phyloP scores from a whole-genome alignment of 495 filamentous ascomycete genomes.

The Penicillium cataractarum region DNA sequence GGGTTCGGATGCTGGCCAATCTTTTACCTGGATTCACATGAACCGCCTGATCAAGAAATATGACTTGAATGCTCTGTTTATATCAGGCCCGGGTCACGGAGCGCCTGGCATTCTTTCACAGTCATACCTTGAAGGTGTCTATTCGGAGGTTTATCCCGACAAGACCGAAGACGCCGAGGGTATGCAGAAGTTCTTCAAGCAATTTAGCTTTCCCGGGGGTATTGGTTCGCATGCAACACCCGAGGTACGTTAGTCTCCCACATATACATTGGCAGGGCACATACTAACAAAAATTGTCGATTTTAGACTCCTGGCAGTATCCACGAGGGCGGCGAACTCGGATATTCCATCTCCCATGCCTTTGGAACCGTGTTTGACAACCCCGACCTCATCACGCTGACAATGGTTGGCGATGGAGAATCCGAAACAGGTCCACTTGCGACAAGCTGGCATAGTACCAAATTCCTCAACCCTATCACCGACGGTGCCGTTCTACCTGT shows the following conservation, averaged over 20 bases:
- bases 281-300: background rate
- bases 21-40: constrained; percentile 78
- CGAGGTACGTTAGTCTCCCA: constrained; percentile 35
- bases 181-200: constrained; percentile 72
- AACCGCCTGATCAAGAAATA: constrained; percentile 78
- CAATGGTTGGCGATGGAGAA: constrained; percentile 77
- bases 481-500: constrained; percentile 75
- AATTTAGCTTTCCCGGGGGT: constrained; percentile 77
- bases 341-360: constrained; percentile 73
- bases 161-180: constrained; percentile 65
- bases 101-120: constrained; percentile 71
- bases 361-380: constrained; percentile 74
- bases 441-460: constrained; percentile 75
- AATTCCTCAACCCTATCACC: constrained; percentile 72
- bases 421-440: constrained; percentile 74
- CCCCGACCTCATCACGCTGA: constrained; percentile 68
- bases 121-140: constrained; percentile 75
- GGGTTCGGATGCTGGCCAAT: constrained; percentile 73
- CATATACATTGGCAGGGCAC: background rate
- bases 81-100: constrained; percentile 74
- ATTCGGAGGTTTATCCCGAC: constrained; percentile 71
- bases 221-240: constrained; percentile 74
- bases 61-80: constrained; percentile 66
- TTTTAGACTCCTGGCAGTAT: constrained; percentile 65
- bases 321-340: constrained; percentile 77